Conservation (phyloP, 495 filamentous ascomycete species). For the Aspergillus heteromorphus region DNA sequence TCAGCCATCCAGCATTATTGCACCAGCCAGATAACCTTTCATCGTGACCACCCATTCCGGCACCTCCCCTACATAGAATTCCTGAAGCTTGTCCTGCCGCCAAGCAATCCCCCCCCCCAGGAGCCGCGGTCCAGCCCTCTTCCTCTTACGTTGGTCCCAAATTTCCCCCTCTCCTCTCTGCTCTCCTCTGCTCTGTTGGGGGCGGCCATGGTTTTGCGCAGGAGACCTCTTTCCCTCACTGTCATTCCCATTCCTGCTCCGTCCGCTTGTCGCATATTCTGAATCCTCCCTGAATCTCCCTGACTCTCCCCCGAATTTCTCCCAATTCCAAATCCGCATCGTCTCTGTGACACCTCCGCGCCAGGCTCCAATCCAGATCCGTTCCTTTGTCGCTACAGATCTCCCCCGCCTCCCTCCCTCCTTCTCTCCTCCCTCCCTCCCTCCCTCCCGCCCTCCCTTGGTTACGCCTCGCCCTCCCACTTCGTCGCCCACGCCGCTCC, state of each 20-base stretch:
- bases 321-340: neutral
- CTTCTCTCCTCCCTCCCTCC: neutral
- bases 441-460: neutral
- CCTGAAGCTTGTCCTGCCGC: neutral
- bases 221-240: constrained; percentile 7
- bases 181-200: constrained; percentile 5
- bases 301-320: no score
- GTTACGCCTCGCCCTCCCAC: neutral
- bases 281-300: neutral
- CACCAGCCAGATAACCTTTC: neutral
- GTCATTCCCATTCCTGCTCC: constrained; percentile 12
- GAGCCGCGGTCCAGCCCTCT: neutral
- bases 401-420: constrained; percentile 8
- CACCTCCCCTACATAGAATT: neutral
- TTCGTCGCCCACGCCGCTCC: no score
- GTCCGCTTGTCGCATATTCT: constrained; percentile 3
- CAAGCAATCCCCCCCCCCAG: neutral
- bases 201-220: constrained; percentile 16
- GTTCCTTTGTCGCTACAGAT: constrained; percentile 7
- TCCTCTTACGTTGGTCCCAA: constrained; percentile 1
- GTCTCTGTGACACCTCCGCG: neutral
- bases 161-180: neutral
- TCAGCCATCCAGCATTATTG: no score
- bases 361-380: constrained; percentile 5
- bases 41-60: neutral